Base-by-base conservation (phyloP, 129 eudicot genomes). In the Flaveria ramosissima region DNA sequence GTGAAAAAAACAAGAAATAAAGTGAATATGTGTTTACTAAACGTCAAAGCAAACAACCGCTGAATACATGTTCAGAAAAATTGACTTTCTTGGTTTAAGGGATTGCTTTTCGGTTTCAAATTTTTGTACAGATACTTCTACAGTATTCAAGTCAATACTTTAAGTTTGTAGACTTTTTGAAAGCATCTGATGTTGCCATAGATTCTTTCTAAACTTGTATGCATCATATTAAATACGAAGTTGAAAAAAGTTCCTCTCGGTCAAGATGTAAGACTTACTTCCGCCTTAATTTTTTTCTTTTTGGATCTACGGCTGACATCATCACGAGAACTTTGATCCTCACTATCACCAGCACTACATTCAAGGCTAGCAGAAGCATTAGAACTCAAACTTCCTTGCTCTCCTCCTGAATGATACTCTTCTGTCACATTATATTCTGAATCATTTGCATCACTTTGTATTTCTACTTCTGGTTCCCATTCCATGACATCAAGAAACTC, bases 401-500 rank as follows among this genome's bases (percentile, higher is more conserved):
- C 98, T 67, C 85, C 88, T 43, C 87, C 93, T 48, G 93, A 89
- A 71, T 87, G 87, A 79, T 80, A 83, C 46, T 85, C 94, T 72
- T 94, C 97, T 5, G 97, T 82, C 14, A 89, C 86, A 66, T 89
- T 84, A 78, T 87, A 94, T 74, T 94, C 99, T 2, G 99, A 86
- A 87, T 94, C 99, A 21, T 84, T 84, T 75, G 89, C 98, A 70
- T 94, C 98, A 83, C 90, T 91, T 43, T 77, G 96, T 23, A 87
- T 81, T 83, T 90, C 97, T 41, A 82, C 78, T 82, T 89, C 97
- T 0, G 97, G 97, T 70, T 91, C 99, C 99, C 99, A 94, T 12
- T 91, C 96, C 99, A 94, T 94, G 77, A 84, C 96, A 84, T 94
- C 99, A 15, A 86, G 73, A 73, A 89, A 89, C 72, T 87, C 97